Evolutionary conservation across 306 rosid genomes (phyloP).

Genomic region (Quercus glauca): DNA sequence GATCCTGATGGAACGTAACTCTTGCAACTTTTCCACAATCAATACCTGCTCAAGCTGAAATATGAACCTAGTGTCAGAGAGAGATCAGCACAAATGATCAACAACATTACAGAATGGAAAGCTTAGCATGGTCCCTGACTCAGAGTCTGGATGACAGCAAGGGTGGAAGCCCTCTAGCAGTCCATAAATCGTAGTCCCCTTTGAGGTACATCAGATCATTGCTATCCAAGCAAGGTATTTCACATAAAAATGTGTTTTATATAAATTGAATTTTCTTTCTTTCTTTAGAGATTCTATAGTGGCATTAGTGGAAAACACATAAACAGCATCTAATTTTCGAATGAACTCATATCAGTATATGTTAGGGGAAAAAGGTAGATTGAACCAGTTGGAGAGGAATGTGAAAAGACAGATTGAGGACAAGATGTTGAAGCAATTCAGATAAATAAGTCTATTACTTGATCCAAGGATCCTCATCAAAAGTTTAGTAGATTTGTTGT

Average conservation of each 20-base stretch:
- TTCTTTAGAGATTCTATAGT: neutral
- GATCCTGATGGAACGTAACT: conserved; percentile 76
- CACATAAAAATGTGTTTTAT: neutral
- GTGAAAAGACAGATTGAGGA: neutral
- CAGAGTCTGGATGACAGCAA: neutral
- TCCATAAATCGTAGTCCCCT: neutral
- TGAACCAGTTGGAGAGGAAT: neutral
- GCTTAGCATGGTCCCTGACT: neutral
- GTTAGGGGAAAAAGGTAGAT: neutral
- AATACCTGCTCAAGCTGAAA: conserved; percentile 76
- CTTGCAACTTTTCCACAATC: conserved; percentile 86
- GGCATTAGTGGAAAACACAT: neutral
- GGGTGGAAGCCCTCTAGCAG: neutral
- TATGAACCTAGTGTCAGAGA: conserved; percentile 10
- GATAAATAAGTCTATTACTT: neutral
- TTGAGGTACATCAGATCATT: neutral
- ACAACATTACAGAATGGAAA: neutral
- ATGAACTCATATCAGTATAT: neutral
- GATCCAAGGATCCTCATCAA: neutral
- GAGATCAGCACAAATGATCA: neutral
- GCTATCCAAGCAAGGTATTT: neutral
- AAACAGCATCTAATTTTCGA: neutral
- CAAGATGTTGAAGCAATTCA: neutral
- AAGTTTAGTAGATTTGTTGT: neutral
- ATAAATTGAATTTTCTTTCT: neutral